These are phyloP conservation scores for Exophiala calicioides DNA, from an alignment of 2,329 filamentous ascomycete genomes.

Conservation along the genomic window DNA sequence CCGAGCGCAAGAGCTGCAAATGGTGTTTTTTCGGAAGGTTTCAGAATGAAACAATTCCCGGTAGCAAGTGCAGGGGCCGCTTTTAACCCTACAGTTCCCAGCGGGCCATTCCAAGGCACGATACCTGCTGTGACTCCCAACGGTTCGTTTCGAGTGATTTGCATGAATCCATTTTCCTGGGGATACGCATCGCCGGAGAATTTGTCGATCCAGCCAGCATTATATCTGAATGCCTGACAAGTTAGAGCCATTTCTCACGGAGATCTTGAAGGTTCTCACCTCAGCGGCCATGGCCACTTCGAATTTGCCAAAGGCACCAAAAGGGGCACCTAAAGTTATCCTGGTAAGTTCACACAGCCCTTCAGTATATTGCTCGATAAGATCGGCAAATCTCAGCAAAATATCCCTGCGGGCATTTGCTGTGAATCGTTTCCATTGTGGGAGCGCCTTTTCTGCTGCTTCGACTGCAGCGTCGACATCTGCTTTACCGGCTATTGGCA, in stretches of 20 bases:
- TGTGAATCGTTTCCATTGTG: conserved; percentile 43
- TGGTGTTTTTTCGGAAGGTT: conserved; percentile 59
- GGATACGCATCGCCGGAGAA: conserved; percentile 43
- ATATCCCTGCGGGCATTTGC: conserved; percentile 33
- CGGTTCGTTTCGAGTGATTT: conserved; percentile 36
- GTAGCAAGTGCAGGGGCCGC: conserved; percentile 51
- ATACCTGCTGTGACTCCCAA: conserved; percentile 52
- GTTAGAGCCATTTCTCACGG: conserved; percentile 44
- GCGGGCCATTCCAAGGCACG: conserved; percentile 59
- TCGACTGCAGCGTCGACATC: conserved; percentile 50
- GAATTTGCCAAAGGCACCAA: conserved; percentile 56
- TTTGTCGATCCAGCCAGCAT: conserved; percentile 44
- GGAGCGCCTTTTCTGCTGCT: conserved; percentile 52
- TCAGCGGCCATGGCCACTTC: too few relatives aligned
- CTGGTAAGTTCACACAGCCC: conserved; percentile 33
- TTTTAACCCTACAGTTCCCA: conserved; percentile 39
- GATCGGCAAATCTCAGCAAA: conserved; percentile 45
- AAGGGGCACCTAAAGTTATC: conserved; percentile 59
- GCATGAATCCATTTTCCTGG: conserved; percentile 41
- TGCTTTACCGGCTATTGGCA: conserved; percentile 48
- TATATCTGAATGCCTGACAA: conserved; percentile 38
- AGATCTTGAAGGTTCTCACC: too few relatives aligned
- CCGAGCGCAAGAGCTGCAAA: conserved; percentile 56
- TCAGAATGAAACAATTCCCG: conserved; percentile 56
- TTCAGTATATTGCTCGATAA: conserved; percentile 38